These are phyloP conservation scores for Phytophthora palmivora DNA, from an alignment of 352 stramenopile species.

Conservation along the genomic window DNA sequence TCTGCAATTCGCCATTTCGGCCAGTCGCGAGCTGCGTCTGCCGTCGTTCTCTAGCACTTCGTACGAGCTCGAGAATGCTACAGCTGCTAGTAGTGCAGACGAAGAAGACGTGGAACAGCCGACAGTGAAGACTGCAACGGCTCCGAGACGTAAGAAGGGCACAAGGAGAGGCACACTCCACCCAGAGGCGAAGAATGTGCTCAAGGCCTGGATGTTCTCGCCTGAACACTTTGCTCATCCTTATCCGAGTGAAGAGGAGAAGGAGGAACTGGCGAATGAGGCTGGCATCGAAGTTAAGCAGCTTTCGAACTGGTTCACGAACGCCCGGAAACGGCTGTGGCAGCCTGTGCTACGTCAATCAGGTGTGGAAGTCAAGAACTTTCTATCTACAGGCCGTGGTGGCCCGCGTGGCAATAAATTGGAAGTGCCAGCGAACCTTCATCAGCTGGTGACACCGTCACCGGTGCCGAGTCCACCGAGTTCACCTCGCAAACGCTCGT, in stretches of 20 bases:
- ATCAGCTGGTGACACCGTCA: conserved; percentile 61
- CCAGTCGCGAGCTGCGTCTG: conserved; percentile 56
- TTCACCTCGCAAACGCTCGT: conserved; percentile 68
- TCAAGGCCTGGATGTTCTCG: conserved; percentile 92
- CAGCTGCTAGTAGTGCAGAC: conserved; percentile 29
- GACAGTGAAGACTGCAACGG: conserved; percentile 9
- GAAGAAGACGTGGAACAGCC: conserved; percentile 30
- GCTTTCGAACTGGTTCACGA: conserved; percentile 92
- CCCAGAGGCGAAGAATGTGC: conserved; percentile 84
- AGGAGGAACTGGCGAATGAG: conserved; percentile 81
- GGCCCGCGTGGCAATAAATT: conserved; percentile 83
- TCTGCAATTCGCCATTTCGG: conserved; percentile 71
- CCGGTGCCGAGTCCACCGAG: conserved; percentile 39
- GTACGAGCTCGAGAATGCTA: conserved; percentile 41
- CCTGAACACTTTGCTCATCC: conserved; percentile 88
- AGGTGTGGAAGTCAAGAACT: conserved; percentile 91
- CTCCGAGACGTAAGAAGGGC: conserved; percentile 75
- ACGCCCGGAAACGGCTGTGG: conserved; percentile 89
- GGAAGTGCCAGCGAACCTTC: conserved; percentile 70
- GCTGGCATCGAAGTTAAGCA: conserved; percentile 90
- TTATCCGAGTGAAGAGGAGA: conserved; percentile 90
- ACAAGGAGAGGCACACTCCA: conserved; percentile 84
- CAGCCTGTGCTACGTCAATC: conserved; percentile 87
- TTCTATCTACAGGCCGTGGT: conserved; percentile 82
- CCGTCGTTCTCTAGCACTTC: conserved; percentile 56